Base-by-base conservation (phyloP, 2,329 filamentous ascomycete species). In the Venturiaceae sp. region DNA sequence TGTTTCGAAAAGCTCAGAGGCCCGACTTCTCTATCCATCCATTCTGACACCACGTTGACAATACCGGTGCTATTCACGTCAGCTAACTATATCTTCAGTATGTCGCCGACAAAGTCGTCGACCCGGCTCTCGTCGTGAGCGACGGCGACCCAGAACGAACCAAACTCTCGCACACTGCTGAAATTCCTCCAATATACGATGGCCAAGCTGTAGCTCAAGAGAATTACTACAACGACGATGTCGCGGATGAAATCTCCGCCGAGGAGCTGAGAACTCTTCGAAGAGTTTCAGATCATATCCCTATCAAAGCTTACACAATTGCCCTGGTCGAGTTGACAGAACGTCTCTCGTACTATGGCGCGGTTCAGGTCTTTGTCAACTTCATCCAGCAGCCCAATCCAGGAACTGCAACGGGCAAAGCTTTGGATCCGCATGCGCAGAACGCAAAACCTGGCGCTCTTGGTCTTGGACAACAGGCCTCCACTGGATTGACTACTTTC, bases 241-340 rank as follows among this genome's bases (percentile, higher is more conserved):
- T 34, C 37, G 57, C 30, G 26, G 53, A 16, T 14, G 62, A 64
- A 28, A 70, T 70, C 14, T 71, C 67, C 36, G 66, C 66, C 0
- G 71, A 70, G 57, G 70, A 73, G 56, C 62, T 72, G 11, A 33
- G 28, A 3, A 72, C 69, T 7, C 68, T 73, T n/a, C 64, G 63
- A 13, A 69, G 69, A 58, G 73, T 81, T 6, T 70, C 80, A 19
- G 81, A 74, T 46, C 69, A 64, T 2, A 72, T 84, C 1, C 80
- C 82, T 1, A 58, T 70, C 9, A 71, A 79, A 3, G 76, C 80
- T 16, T 85, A 81, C 63, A 65, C 80, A 3, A 77, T 85, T 33
- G 84, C 82, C 61, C 63, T 79, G 5, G 80, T 84, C 47, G 83
- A 85, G 62, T 80, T 84, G 60, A 80, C 79, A 57, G 82, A 85